phyloP scores from a whole-genome alignment of 306 rosid species.

The Abrus precatorius region DNA sequence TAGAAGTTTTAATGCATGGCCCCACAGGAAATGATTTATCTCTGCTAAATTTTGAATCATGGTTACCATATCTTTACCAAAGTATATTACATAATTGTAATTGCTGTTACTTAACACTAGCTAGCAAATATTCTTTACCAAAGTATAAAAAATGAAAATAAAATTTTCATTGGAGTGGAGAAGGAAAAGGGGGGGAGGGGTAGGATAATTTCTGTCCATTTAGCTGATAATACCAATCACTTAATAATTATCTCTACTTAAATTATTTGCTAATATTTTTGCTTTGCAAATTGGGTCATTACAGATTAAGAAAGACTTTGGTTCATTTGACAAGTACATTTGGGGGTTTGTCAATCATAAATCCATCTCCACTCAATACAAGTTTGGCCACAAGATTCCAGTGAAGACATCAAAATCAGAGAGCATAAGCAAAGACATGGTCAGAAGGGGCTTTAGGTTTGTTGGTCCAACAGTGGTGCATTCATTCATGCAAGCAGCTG shows the following conservation, averaged over 20 bases:
- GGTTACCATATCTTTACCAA: conserved; percentile 27
- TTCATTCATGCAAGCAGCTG: conserved; percentile 96
- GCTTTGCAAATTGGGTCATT: conserved; percentile 28
- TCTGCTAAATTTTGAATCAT: conserved; percentile 25
- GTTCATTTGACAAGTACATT: conserved; percentile 83
- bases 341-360: conserved; percentile 95
- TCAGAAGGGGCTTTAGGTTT: conserved; percentile 82
- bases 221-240: background rate
- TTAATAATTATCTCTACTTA: background rate
- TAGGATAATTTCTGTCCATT: conserved; percentile 2
- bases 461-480: conserved; percentile 98
- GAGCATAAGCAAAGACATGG: conserved; percentile 95
- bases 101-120: conserved; percentile 19
- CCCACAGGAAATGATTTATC: conserved; percentile 53
- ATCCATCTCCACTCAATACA: conserved; percentile 87
- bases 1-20: conserved; percentile 45
- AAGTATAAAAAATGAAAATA: background rate
- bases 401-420: conserved; percentile 99
- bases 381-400: conserved; percentile 87
- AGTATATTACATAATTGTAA: background rate
- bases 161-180: background rate
- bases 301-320: conserved; percentile 82
- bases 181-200: background rate
- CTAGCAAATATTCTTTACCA: background rate
- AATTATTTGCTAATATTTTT: conserved; percentile 23